Percentiles rank a stretch among this genome's conserved stretches.
These are phyloP conservation scores for Comarum palustre DNA, from an alignment of 306 rosid species.

Conservation along the genomic window DNA sequence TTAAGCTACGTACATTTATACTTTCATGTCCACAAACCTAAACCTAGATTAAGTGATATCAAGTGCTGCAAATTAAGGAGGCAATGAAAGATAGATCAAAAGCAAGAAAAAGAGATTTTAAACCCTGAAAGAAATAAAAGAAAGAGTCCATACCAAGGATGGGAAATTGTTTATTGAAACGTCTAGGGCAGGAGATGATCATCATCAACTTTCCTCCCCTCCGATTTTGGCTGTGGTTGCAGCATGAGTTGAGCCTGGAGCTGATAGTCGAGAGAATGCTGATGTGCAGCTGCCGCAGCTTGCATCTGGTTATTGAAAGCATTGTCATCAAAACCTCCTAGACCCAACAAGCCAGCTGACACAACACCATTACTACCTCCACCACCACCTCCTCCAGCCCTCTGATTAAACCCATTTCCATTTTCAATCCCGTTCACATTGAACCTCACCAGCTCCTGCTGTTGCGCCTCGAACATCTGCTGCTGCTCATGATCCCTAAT, in stretches of 20 bases:
- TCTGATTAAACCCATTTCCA: conserved; percentile 50
- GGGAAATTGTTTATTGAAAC: conserved; percentile 9
- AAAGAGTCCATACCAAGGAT: conserved; percentile 4
- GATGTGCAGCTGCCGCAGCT: conserved; percentile 31
- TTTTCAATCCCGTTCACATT: conserved; percentile 52
- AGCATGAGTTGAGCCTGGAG: conserved; percentile 64
- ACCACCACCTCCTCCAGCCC: conserved; percentile 9
- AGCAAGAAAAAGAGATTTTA: neutral
- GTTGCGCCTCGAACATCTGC: conserved; percentile 59
- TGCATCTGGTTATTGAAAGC: conserved; percentile 6
- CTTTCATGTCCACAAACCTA: neutral
- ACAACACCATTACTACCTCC: conserved; percentile 24
- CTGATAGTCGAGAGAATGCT: conserved; percentile 32
- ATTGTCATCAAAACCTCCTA: conserved; percentile 45
- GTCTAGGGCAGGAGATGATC: neutral
- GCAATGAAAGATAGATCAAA: neutral
- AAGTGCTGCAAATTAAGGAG: neutral
- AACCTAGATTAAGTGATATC: neutral
- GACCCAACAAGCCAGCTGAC: conserved; percentile 51
- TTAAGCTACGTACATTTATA: neutral
- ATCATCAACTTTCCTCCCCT: conserved; percentile 50
- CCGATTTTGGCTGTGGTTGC: conserved; percentile 50
- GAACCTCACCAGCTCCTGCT: conserved; percentile 44
- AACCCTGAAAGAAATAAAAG: neutral
- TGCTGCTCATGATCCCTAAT: conserved; percentile 47